Conservation (phyloP, 202 grass and related monocot species). For the Thinopyrum obtusiflorum region DNA sequence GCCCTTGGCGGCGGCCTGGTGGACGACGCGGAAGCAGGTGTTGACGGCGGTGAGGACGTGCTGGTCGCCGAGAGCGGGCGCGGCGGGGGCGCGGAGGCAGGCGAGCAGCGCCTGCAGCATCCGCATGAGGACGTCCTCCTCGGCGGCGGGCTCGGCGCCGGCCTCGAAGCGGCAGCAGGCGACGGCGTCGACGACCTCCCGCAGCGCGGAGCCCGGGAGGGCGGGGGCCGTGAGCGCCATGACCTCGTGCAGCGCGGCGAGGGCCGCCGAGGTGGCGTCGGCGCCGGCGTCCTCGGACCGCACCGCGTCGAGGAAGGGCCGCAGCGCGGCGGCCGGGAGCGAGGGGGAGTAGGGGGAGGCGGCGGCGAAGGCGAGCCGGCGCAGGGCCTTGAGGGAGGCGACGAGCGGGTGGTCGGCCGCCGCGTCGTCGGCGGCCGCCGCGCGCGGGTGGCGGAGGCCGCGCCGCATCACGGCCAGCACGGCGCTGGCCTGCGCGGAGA, state of each 20-base stretch:
- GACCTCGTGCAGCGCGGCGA: slow-evolving; percentile 67
- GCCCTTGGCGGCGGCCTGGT: slow-evolving; percentile 69
- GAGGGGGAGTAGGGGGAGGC: not conserved
- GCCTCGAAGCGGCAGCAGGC: slow-evolving; percentile 76
- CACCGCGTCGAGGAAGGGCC: slow-evolving; percentile 86
- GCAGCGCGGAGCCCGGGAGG: slow-evolving; percentile 51
- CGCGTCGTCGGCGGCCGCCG: slow-evolving; percentile 42
- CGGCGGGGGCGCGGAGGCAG: slow-evolving; percentile 59
- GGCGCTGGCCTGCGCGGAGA: slow-evolving; percentile 73
- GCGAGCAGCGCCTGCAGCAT: slow-evolving; percentile 83
- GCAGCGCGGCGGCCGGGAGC: slow-evolving; percentile 47
- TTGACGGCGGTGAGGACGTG: slow-evolving; percentile 95
- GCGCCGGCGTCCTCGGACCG: slow-evolving; percentile 80
- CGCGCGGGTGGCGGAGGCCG: slow-evolving; percentile 52
- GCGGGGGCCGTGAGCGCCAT: slow-evolving; percentile 50
- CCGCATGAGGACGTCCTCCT: slow-evolving; percentile 87
- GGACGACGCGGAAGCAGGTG: slow-evolving; percentile 87
- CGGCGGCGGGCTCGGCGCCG: slow-evolving; percentile 49
- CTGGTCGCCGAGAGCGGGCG: slow-evolving; percentile 60
- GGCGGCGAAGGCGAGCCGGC: slow-evolving; percentile 62
- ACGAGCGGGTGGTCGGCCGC: slow-evolving; percentile 66
- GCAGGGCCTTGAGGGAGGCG: slow-evolving; percentile 69
- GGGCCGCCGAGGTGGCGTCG: slow-evolving; percentile 71
- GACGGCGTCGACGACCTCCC: slow-evolving; percentile 81
- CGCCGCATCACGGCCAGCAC: slow-evolving; percentile 85